Evolutionary conservation across 306 rosid genomes (phyloP).

Genomic region (Trifolium dubium): DNA sequence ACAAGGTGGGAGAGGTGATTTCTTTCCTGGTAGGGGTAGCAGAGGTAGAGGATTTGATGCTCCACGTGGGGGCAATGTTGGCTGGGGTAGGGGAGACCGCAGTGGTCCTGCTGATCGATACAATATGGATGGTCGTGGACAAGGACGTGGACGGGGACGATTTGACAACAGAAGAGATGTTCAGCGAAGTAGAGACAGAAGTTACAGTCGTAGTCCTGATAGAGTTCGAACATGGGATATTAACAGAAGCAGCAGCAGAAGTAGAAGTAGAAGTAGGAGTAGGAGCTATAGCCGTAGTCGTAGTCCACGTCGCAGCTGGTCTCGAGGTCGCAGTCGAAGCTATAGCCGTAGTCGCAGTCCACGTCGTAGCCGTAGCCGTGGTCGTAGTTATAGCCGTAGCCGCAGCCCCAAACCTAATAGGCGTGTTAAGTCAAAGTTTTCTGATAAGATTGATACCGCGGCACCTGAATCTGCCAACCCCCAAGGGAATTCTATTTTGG

Average conservation of each 20-base stretch:
- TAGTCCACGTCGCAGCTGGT: constrained; percentile 68
- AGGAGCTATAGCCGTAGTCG: constrained; percentile 60
- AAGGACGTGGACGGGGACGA: constrained; percentile 85
- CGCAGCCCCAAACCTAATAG: constrained; percentile 56
- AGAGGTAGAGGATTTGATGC: constrained; percentile 84
- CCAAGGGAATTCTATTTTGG: constrained; percentile 45
- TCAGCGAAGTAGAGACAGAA: constrained; percentile 74
- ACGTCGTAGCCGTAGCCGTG: constrained; percentile 47
- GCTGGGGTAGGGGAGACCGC: constrained; percentile 80
- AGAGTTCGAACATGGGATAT: constrained; percentile 92
- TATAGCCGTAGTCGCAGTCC: constrained; percentile 60
- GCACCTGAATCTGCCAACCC: constrained; percentile 47
- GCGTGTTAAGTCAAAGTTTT: constrained; percentile 45
- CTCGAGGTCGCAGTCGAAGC: constrained; percentile 61
- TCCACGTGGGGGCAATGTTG: constrained; percentile 60
- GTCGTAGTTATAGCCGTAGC: constrained; percentile 53
- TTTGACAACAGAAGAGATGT: constrained; percentile 79
- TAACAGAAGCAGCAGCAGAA: constrained; percentile 52
- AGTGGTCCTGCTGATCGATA: constrained; percentile 61
- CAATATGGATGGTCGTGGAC: constrained; percentile 74
- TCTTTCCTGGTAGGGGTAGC: constrained; percentile 75
- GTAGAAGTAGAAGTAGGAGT: constrained; percentile 57
- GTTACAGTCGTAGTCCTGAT: constrained; percentile 88
- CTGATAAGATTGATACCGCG: constrained; percentile 44
- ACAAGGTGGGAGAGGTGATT: constrained; percentile 80